phyloP scores from a whole-genome alignment of 2,329 filamentous ascomycete genomes.

The Grosmannia clavigera region DNA sequence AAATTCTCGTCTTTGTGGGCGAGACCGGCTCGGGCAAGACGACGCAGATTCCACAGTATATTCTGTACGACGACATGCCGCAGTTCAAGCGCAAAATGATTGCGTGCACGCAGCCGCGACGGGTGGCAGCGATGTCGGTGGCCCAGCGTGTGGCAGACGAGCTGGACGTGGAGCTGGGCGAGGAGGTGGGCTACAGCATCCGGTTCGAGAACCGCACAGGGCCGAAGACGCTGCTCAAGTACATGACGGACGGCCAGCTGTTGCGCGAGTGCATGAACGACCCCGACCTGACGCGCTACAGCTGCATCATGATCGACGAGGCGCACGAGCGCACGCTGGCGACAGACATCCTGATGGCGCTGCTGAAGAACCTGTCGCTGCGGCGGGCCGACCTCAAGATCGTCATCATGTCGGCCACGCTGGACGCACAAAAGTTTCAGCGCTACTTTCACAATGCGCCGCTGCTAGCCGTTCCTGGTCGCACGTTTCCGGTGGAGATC shows the following conservation, averaged over 20 bases:
- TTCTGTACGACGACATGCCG: conserved; percentile 91
- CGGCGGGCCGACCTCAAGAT: conserved; percentile 87
- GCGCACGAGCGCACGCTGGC: conserved; percentile 95
- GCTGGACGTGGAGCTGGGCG: conserved; percentile 82
- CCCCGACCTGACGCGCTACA: conserved; percentile 80
- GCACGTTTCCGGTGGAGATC: conserved; percentile 93
- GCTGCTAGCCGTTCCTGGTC: conserved; percentile 82
- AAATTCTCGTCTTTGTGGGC: conserved; percentile 96
- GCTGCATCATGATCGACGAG: conserved; percentile 96
- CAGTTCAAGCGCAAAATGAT: conserved; percentile 79
- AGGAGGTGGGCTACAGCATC: conserved; percentile 97
- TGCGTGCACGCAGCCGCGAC: conserved; percentile 92
- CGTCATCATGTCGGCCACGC: conserved; percentile 96
- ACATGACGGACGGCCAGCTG: conserved; percentile 99
- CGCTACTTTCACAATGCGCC: conserved; percentile 93
- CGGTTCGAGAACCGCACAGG: conserved; percentile 94
- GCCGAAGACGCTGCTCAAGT: conserved; percentile 85
- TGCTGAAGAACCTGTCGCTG: conserved; percentile 78
- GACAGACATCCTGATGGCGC: conserved; percentile 93
- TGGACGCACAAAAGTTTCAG: conserved; percentile 97
- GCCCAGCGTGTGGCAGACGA: conserved; percentile 96
- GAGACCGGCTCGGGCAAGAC: conserved; percentile 99
- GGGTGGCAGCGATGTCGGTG: conserved; percentile 97
- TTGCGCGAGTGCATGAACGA: conserved; percentile 95
- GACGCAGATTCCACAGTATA: conserved; percentile 96